Evolutionary conservation across 768 basidiomycete species (phyloP), one percentile per base, ranked within the genome.

Genomic region (Austroboletus eburneus): DNA sequence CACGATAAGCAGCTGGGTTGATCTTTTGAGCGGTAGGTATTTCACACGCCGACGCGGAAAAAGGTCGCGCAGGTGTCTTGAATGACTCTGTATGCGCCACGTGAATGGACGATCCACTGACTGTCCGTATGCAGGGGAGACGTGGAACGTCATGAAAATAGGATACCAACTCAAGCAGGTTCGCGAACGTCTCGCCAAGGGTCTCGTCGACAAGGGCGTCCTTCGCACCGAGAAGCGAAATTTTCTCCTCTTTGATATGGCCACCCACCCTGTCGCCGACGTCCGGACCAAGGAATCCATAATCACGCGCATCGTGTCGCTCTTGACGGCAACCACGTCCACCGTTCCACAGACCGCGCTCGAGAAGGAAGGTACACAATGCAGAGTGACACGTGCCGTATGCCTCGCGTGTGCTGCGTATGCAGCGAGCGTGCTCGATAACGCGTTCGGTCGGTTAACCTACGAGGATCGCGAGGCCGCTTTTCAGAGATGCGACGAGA

Each of bases 131-230:
- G 22, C 16, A 97, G 94, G 95, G 45, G 95, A 99, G 72, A 98
- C 95, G 39, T 99, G 95, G 95, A 99, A 98, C 68, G 93, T 99
- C 8, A 92, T 97, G 86, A 98, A 98, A 71, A 98, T 99, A 45
- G 94, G 94, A 20, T 99, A 91, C 69, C 95, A 99, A 68, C 83
- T 99, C 39, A 97, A 97, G 68, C 95, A 97, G 70, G 95, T 98
- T 33, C 86, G 95, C 38, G 95, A 99, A 70, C 88, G 95, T 16
- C 84, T 99, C 33, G 93, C 94, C 13, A 99, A 99, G 65, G 83
- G 95, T 3, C 81, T 99, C 33, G 95, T 97, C 42, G 95, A 99
- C 75, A 99, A 99, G 69, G 96, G 95, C 57, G 83, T 99, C 32
- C 80, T 99, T n/a, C 87, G 96, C 42, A 99, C 95, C 14, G 96